These are phyloP conservation scores for Dactylellina cionopaga DNA, from an alignment of 2,329 filamentous ascomycete genomes.

Conservation along the genomic window DNA sequence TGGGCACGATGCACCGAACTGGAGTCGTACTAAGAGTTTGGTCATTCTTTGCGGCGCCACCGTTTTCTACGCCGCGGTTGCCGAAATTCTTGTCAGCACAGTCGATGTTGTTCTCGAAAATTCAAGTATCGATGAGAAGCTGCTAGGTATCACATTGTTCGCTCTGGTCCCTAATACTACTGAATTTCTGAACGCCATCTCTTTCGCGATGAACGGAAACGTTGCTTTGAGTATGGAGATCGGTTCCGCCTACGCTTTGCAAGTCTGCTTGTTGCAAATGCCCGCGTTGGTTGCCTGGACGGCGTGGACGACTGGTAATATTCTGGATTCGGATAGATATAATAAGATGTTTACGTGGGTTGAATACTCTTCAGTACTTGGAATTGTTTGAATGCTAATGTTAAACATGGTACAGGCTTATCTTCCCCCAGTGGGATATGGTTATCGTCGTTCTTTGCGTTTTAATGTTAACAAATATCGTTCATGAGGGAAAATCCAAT, in stretches of 20 bases:
- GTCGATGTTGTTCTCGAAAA: conserved; percentile 95
- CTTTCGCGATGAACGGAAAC: conserved; percentile 99
- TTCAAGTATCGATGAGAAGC: conserved; percentile 94
- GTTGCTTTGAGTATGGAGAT: conserved; percentile 99
- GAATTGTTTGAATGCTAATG: conserved; percentile 49
- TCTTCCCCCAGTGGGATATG: conserved; percentile 99
- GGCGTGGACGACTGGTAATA: conserved; percentile 72
- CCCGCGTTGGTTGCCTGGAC: conserved; percentile 92
- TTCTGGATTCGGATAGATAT: conserved; percentile 67
- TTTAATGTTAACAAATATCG: conserved; percentile 95
- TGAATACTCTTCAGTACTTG: background rate
- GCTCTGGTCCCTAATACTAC: conserved; percentile 97
- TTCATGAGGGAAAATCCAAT: conserved; percentile 98
- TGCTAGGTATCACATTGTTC: conserved; percentile 94
- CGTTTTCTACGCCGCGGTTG: conserved; percentile 92
- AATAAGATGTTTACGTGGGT: conserved; percentile 71
- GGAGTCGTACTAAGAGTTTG: conserved; percentile 90
- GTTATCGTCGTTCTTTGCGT: conserved; percentile 95
- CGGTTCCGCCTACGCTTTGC: conserved; percentile 93
- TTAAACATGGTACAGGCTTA: conserved; percentile 68
- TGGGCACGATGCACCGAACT: conserved; percentile 96
- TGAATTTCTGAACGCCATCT: conserved; percentile 98
- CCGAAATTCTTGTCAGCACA: conserved; percentile 94
- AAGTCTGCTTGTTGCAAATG: conserved; percentile 94
- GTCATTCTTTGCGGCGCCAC: conserved; percentile 90